Evolutionary conservation across 108 stramenopile species (phyloP), one percentile per base, ranked within the genome.

Genomic region (Licmophora abbreviata): DNA sequence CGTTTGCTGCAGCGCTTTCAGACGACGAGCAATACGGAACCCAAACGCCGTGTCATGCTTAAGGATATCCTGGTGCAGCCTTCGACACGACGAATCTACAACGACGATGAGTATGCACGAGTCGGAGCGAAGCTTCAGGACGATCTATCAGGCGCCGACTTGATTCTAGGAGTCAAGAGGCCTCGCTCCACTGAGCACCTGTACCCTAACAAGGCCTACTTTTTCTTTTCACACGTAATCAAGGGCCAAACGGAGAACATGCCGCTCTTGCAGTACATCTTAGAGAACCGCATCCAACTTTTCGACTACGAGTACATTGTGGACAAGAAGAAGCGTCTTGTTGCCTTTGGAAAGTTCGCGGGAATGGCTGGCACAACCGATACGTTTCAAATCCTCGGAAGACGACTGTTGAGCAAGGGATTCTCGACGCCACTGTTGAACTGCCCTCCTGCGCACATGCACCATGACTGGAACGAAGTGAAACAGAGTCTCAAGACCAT

Each of bases 311-410:
- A 94, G 59, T 79, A 77, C 24, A 89, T 93, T 48, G 48, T 60
- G 5, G 60, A 66, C 31, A 68, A 67, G 30, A 71, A 58, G 28
- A 51, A 73, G 48, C 81, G 88, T n/a, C 48, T 77, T 9, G 85
- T 94, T 35, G 81, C 84, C n/a, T 94, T 94, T 59, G 93, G 93
- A n/a, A 54, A 70, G 35, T 94, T 67, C 58, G 93, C 88, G 1
- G 93, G 93, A n/a, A 59, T 79, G 14, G 93, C 93, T 4, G 93
- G 88, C 21, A 81, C 74, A 72, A 70, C 88, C 14, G 84, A 94
- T 62, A 66, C 66, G 4, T 66, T 90, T 31, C 83, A 84, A 44
- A 81, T 73, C 24, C 46, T 90, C 4, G 93, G 93, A 9, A 67
- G 80, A 50, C 78, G 77, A n/a, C 61, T 90, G 11, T 52, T 94